Base-by-base conservation (phyloP, 495 filamentous ascomycete genomes). In the Extremus antarcticus region DNA sequence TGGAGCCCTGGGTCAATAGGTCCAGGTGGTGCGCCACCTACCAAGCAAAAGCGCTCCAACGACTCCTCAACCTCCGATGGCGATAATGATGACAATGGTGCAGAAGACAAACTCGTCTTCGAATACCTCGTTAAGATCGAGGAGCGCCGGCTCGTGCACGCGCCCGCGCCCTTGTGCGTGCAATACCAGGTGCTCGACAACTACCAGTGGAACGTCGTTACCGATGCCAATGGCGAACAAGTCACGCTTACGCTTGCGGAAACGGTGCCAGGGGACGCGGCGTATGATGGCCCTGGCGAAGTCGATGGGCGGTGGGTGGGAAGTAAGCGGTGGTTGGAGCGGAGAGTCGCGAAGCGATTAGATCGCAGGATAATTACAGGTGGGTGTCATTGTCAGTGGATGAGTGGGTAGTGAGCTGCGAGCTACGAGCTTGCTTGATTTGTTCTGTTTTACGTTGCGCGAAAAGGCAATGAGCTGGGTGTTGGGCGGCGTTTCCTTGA, bases 61-160 rank as follows among this genome's bases (percentile, higher is more conserved):
- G n/a, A n/a, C n/a, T n/a, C n/a, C n/a, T n/a, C n/a, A n/a, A n/a
- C n/a, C n/a, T n/a, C n/a, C n/a, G 13, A 11, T 32, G 23, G 10
- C 22, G 20, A 22, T 13, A 20, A 17, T 59, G 60, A 85, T 87
- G 1, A 22, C 15, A 19, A 35, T 38, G 53, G 17, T n/a, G 38
- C 21, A n/a, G 21, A 53, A 41, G 19, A 51, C 13, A 19, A 59
- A 29, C 17, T 56, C 11, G 55, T 74, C 16, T 94, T 86, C 63
- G 86, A 88, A 0, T 79, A 80, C 35, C 75, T 84, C 39, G 74
- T 95, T 61, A 92, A 94, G 67, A 74, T 94, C 29, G 80, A 88
- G 64, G 90, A 95, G 67, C 81, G 82, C 38, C 78, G 88, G n/a
- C 57, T 80, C 65, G 60, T 73, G 53, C 56, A 58, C 59, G 45